Conservation (phyloP, 2,329 filamentous ascomycete genomes). For the Cyphellophora attinorum region DNA sequence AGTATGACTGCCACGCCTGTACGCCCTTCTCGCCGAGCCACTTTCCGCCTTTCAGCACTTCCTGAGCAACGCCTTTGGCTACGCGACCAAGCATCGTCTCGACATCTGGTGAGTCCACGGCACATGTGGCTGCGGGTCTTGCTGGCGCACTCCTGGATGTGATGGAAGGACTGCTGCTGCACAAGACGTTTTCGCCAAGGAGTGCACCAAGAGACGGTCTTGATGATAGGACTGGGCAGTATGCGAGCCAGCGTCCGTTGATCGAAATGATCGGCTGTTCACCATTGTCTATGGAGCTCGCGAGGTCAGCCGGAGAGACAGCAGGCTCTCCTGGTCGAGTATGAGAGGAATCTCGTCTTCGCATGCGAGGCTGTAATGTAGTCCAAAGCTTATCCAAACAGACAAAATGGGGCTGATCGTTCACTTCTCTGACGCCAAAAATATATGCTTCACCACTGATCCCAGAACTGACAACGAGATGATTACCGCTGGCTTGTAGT, state of each 20-base stretch:
- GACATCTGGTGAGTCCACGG: conserved; percentile 35
- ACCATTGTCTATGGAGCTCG: conserved; percentile 19
- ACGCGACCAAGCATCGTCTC: conserved; percentile 39
- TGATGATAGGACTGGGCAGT: conserved; percentile 32
- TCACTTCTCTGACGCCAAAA: conserved; percentile 39
- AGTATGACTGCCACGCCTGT: conserved; percentile 42
- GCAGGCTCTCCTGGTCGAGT: conserved; percentile 35
- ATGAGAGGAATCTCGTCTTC: conserved; percentile 35
- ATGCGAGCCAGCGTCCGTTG: conserved; percentile 37
- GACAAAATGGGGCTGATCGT: conserved; percentile 32
- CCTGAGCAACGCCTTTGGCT: conserved; percentile 39
- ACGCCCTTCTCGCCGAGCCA: conserved; percentile 41
- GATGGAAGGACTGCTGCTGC: conserved; percentile 29
- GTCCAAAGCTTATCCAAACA: conserved; percentile 93
- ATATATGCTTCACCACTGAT: conserved; percentile 80
- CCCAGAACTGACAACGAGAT: conserved; percentile 67
- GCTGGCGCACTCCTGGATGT: conserved; percentile 32
- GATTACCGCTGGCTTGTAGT: conserved; percentile 62
- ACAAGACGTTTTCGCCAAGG: conserved; percentile 26
- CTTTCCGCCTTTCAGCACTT: conserved; percentile 36
- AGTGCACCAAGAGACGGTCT: conserved; percentile 29
- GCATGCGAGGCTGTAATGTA: conserved; percentile 52
- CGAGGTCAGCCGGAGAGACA: conserved; percentile 29
- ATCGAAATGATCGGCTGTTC: conserved; percentile 33
- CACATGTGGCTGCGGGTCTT: conserved; percentile 32